phyloP scores from a whole-genome alignment of 2,329 filamentous ascomycete genomes.

The Teratosphaeria pseudoeucalypti region DNA sequence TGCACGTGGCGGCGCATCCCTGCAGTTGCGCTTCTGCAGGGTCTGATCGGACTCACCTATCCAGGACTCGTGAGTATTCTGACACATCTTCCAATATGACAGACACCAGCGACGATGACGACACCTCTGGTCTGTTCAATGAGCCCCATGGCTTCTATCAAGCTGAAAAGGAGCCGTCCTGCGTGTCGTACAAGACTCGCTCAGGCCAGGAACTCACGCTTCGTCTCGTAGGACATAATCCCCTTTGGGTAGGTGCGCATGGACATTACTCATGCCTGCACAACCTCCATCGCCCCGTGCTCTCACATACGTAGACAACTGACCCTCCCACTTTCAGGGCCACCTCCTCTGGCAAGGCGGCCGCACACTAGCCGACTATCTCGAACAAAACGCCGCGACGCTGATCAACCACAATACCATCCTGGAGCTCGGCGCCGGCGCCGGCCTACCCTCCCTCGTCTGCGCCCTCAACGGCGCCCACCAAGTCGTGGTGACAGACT shows the following conservation, averaged over 20 bases:
- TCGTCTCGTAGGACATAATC: constrained; percentile 75
- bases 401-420: constrained; percentile 60
- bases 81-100: background rate
- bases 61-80: background rate
- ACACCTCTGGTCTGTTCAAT: constrained; percentile 51
- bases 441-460: constrained; percentile 65
- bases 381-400: constrained; percentile 54
- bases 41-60: background rate
- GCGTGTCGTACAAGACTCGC: constrained; percentile 58
- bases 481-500: constrained; percentile 70
- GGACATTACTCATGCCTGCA: background rate
- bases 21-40: background rate
- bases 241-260: constrained; percentile 56
- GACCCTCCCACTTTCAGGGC: constrained; percentile 38
- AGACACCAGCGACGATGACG: constrained; percentile 18
- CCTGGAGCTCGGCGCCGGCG: constrained; percentile 81
- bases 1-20: background rate
- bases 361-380: constrained; percentile 64
- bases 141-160: constrained; percentile 75
- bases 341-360: constrained; percentile 88
- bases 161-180: constrained; percentile 64
- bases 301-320: background rate
- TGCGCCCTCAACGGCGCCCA: constrained; percentile 61
- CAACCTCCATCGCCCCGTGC: background rate
- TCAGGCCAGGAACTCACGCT: constrained; percentile 57